Evolutionary conservation across 192 early-diverging fungal species (phyloP).

Genomic region (Backusella liffmaniae): DNA sequence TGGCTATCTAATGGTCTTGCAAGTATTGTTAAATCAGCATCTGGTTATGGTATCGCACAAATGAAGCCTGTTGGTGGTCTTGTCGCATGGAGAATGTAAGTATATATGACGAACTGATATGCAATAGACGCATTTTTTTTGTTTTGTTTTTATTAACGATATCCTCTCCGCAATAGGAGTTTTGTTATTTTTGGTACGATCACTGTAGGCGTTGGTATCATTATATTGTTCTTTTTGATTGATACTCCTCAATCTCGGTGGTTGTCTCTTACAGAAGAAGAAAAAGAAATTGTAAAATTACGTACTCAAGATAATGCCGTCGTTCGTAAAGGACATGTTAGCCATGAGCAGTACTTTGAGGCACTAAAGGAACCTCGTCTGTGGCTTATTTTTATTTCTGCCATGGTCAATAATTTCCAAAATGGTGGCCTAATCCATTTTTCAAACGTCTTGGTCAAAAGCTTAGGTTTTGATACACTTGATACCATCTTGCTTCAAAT

Average conservation of each 20-base stretch:
- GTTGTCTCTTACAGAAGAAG: slow-evolving; percentile 23
- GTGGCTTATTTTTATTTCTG: neutral
- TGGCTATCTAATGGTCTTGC: slow-evolving; percentile 16
- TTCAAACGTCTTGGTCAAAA: slow-evolving; percentile 8
- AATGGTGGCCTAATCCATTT: slow-evolving; percentile 15
- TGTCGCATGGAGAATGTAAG: slow-evolving; percentile 14
- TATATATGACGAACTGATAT: neutral
- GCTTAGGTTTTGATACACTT: slow-evolving; percentile 19
- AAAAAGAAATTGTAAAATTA: slow-evolving; percentile 17
- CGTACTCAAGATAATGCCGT: slow-evolving; percentile 19
- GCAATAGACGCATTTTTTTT: neutral
- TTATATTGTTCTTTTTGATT: slow-evolving; percentile 14
- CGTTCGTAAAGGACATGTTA: neutral
- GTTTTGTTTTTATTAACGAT: neutral
- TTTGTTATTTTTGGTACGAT: slow-evolving; percentile 21
- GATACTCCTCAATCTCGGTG: slow-evolving; percentile 12
- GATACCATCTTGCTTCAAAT: slow-evolving; percentile 9
- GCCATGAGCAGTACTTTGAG: slow-evolving; percentile 11
- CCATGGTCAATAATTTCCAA: neutral
- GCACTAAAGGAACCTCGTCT: slow-evolving; percentile 5
- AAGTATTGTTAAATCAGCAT: neutral
- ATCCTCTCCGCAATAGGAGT: neutral
- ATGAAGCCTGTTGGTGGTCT: slow-evolving; percentile 9
- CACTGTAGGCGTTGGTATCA: slow-evolving; percentile 12
- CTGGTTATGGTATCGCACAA: slow-evolving; percentile 15